Evolutionary conservation across 805 yeast genomes (phyloP).

Genomic region (Priceomyces fermenticarens): DNA sequence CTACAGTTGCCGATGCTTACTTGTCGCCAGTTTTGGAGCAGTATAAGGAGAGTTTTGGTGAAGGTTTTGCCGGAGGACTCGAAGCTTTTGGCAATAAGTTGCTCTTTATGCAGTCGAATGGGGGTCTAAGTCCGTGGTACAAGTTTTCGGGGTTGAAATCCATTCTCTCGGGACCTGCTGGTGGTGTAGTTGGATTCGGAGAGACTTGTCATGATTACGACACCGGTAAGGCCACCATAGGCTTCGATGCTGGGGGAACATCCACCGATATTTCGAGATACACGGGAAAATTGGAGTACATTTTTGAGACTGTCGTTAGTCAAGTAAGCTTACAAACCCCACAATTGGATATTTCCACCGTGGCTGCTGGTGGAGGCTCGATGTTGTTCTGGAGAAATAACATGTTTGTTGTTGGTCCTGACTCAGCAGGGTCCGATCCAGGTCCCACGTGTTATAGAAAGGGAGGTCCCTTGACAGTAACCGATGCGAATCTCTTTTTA

Average conservation of each 20-base stretch:
- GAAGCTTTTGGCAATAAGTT: slow-evolving; percentile 45
- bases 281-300: slow-evolving; percentile 39
- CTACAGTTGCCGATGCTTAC: slow-evolving; percentile 38
- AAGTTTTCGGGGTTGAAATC: slow-evolving; percentile 81
- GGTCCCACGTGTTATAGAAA: slow-evolving; percentile 88
- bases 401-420: slow-evolving; percentile 76
- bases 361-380: slow-evolving; percentile 42
- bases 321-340: slow-evolving; percentile 45
- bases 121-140: slow-evolving; percentile 79
- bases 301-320: slow-evolving; percentile 44
- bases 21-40: slow-evolving; percentile 30
- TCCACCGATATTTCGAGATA: slow-evolving; percentile 45
- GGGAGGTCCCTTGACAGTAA: slow-evolving; percentile 79
- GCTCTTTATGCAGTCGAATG: slow-evolving; percentile 92
- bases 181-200: slow-evolving; percentile 91
- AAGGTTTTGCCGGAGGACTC: slow-evolving; percentile 33
- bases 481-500: slow-evolving; percentile 76
- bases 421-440: slow-evolving; percentile 83
- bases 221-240: slow-evolving; percentile 22
- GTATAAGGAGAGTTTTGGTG: slow-evolving; percentile 28
- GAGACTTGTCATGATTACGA: slow-evolving; percentile 59
- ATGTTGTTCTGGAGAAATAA: slow-evolving; percentile 27
- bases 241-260: slow-evolving; percentile 45
- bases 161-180: slow-evolving; percentile 90
- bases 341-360: slow-evolving; percentile 41